Base-by-base conservation (phyloP, 257 asterid genomes). In the Plantago elongata region DNA sequence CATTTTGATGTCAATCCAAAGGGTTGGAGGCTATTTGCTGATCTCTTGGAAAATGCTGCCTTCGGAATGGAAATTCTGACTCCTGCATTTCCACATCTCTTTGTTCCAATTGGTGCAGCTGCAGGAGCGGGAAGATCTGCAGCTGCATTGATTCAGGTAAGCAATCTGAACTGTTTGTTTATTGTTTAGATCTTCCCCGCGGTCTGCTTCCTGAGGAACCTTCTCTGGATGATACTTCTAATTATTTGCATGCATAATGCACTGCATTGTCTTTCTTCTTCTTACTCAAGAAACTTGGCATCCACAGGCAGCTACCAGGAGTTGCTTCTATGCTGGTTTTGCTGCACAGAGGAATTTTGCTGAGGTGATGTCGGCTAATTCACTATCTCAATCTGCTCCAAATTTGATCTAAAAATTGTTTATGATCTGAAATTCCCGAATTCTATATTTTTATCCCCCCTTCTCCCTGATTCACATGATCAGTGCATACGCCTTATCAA, bases 121-220 rank as follows among this genome's bases (percentile, higher is more conserved):
- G 97, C 97, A 66, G 99, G 99, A 61, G 97, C 97, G 15, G 97
- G 96, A 63, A 79, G 99, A 75, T 92, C 99, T 15, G 97, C 99
- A 3, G 89, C 97, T 67, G 82, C 91, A 47, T 75, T 92, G 18
- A 92, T 92, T 78, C 99, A 92, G 95, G 99, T 92, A 55, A 74
- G 16, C 27, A 22, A 22, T 50, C 56, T 57, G 40, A 34, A 4
- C 4, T 34, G 27, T 34, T 34, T 34, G 40, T 34, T 7, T 34
- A 4, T 34, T 34, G 27, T 34, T 7, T 34, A 34, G 7, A 34
- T 34, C 4, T 34, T 22, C 27, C 27, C 27, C 27, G 27, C 27
- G 27, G 27, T 22, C 40, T 34, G 5, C 40, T 60, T 59, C 58
- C 38, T 45, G 38, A 61, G 61, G 51, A 68, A 61, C 45, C 47